phyloP scores from a whole-genome alignment of 1,139 yeast genomes.

The Yueomyces sp. region DNA sequence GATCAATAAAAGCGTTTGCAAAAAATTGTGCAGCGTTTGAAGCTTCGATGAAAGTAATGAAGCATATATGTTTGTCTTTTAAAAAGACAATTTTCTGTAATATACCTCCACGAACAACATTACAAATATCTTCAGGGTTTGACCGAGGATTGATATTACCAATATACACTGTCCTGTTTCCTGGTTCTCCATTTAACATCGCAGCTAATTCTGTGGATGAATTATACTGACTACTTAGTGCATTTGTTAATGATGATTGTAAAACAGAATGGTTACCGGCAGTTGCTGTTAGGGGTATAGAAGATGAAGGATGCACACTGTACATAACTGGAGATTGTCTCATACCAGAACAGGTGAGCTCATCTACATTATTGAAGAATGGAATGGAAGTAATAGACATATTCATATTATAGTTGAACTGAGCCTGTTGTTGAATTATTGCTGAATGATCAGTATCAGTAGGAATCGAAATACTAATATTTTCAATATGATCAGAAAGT shows the following conservation, averaged over 20 bases:
- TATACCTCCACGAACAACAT: constrained; percentile 73
- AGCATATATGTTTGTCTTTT: constrained; percentile 72
- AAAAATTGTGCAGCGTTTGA: constrained; percentile 74
- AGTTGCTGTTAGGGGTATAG: not conserved
- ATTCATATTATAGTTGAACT: not conserved
- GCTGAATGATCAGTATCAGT: not conserved
- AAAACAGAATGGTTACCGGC: not conserved
- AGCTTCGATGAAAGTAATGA: constrained; percentile 68
- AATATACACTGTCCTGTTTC: constrained; percentile 67
- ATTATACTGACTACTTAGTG: constrained; percentile 47
- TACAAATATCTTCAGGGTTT: constrained; percentile 71
- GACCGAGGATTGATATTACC: constrained; percentile 68
- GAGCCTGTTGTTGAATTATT: not conserved
- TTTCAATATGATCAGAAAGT: constrained; percentile 9
- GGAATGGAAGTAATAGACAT: not conserved
- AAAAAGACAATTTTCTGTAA: constrained; percentile 60
- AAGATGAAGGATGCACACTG: not conserved
- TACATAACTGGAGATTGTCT: not conserved
- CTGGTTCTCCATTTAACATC: constrained; percentile 64
- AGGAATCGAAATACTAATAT: constrained; percentile 1
- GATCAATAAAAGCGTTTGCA: constrained; percentile 67
- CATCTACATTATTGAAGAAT: not conserved
- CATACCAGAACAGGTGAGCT: too few species aligned
- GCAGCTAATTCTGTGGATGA: constrained; percentile 68
- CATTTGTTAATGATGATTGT: constrained; percentile 22